Base-by-base conservation (phyloP, 2,329 filamentous ascomycete genomes). In the Macroventuria anomochaeta region DNA sequence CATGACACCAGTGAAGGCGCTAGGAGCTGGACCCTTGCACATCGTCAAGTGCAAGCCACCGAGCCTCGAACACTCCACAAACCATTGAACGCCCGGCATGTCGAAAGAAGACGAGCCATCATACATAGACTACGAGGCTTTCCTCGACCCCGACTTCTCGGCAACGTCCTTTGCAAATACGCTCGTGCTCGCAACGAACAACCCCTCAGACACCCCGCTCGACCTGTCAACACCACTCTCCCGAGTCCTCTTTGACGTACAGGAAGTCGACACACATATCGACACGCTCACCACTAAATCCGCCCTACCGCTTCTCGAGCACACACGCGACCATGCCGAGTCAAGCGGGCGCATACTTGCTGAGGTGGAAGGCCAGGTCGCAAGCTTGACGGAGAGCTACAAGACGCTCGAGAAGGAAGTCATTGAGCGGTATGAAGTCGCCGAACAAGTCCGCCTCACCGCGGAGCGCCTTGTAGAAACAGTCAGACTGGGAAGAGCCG, bases 211-310 rank as follows among this genome's bases (percentile, higher is more conserved):
- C 76, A 88, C 88, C 1, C 89, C 91, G 6, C 85, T 97, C 66
- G 95, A 99, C 75, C 88, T 99, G 52, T 93, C 92, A 5, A 97
- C 95, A 13, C 93, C 95, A 2, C 83, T 99, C 40, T 96, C 93
- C 5, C 87, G 91, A 48, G 93, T 97, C 5, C 86, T 97, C 6
- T 99, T 99, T 76, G 95, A 99, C 76, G 88, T 95, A 3, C 95
- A 97, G 72, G 95, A 97, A 76, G 89, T 99, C 62, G 93, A 97
- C 76, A 96, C 93, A 0, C 92, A 96, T 72, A 96, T 99, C 59
- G 91, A 99, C 74, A 84, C 85, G 3, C 83, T 97, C 33, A 96
- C 93, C 5, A 95, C 92, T 2, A 88, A 89, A 59, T 90, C 88
- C 23, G 92, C 95, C 2, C 79, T 93, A 0, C 90, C 92, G 7